Percentiles rank a stretch among this genome's conserved stretches.
Evolutionary conservation across 257 asterid genomes (phyloP).

Genomic region (Cynanchum wilfordii): DNA sequence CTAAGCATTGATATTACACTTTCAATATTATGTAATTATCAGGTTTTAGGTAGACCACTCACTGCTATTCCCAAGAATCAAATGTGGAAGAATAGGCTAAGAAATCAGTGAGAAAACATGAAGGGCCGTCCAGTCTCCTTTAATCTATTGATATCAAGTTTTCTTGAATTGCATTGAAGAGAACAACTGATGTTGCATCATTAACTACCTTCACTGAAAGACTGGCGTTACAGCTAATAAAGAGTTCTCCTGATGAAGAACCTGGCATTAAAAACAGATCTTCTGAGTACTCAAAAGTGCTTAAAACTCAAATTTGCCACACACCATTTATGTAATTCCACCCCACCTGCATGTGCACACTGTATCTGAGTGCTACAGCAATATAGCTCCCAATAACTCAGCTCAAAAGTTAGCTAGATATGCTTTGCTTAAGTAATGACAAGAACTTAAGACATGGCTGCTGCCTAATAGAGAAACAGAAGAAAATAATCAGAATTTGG

Average conservation of each 20-base stretch:
- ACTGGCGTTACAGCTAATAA: conserved; percentile 90
- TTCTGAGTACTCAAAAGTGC: too few relatives aligned
- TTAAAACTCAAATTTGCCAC: too few relatives aligned
- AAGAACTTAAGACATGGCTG: not conserved
- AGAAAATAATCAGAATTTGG: conserved; percentile 5
- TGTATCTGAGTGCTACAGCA: too few relatives aligned
- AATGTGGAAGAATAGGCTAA: conserved; percentile 77
- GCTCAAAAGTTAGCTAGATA: conserved; percentile 13
- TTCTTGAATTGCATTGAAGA: conserved; percentile 86
- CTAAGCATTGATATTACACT: not conserved
- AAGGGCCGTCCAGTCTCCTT: conserved; percentile 64
- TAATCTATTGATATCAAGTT: conserved; percentile 59
- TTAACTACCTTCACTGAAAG: conserved; percentile 97
- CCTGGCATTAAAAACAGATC: conserved; percentile 33
- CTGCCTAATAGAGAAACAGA: not conserved
- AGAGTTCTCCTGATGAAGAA: conserved; percentile 87
- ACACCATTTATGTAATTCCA: too few relatives aligned
- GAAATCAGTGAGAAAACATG: conserved; percentile 53
- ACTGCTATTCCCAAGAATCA: conserved; percentile 80
- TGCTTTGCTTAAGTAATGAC: not conserved
- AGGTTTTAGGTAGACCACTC: conserved; percentile 24
- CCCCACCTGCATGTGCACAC: too few relatives aligned
- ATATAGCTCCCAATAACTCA: conserved; percentile 84
- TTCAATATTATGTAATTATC: not conserved
- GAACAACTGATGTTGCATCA: conserved; percentile 95